These are phyloP conservation scores for Fraxinus albicans DNA, from an alignment of 305 asterid species.

Conservation along the genomic window DNA sequence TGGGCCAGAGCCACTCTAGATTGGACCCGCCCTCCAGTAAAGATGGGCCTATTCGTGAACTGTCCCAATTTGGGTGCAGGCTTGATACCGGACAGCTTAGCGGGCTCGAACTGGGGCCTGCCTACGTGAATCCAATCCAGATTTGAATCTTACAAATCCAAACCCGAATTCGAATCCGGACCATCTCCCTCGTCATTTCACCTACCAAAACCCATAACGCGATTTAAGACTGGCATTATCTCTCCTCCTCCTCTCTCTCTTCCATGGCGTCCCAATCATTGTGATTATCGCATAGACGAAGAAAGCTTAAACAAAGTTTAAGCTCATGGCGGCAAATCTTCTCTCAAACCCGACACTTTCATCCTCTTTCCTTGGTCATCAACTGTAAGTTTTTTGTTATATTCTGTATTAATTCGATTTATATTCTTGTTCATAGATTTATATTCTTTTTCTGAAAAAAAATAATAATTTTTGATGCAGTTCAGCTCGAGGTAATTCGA, in stretches of 20 bases:
- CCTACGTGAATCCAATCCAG: neutral
- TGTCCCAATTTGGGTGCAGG: neutral
- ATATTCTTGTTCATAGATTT: neutral
- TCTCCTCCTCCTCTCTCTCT: neutral
- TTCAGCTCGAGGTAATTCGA: constrained; percentile 40
- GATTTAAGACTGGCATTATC: neutral
- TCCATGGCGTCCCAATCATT: neutral
- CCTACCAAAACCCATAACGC: neutral
- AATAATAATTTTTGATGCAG: constrained; percentile 28
- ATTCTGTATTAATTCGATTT: neutral
- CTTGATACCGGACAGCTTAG: neutral
- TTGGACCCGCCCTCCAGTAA: neutral
- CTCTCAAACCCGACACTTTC: constrained; percentile 54
- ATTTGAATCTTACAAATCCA: neutral
- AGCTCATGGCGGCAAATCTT: constrained; percentile 59
- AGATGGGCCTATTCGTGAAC: neutral
- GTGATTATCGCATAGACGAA: neutral
- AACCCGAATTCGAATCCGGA: neutral
- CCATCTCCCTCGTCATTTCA: neutral
- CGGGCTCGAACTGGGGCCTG: neutral
- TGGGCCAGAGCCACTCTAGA: neutral
- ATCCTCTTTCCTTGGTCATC: constrained; percentile 58
- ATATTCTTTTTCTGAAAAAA: neutral
- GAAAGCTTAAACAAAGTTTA: neutral
- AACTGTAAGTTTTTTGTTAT: constrained; percentile 43